phyloP scores from a whole-genome alignment of 164 flowering plant genomes.

The Macadamia tetraphylla region DNA sequence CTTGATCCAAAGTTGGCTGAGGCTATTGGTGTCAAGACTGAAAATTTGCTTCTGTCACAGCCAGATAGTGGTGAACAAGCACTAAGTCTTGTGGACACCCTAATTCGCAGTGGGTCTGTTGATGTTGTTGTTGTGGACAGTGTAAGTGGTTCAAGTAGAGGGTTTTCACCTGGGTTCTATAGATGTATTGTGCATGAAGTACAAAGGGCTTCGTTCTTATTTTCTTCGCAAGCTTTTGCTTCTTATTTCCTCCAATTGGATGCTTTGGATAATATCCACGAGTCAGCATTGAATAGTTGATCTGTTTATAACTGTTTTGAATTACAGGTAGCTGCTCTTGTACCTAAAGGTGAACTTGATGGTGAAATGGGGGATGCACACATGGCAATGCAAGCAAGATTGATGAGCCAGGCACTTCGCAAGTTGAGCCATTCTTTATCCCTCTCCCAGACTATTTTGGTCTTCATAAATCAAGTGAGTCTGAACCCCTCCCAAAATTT shows the following conservation, averaged over 20 bases:
- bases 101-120: conserved; percentile 87
- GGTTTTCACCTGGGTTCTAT: neutral
- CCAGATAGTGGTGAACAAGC: conserved; percentile 99
- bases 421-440: conserved; percentile 91
- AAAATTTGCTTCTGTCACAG: conserved; percentile 80
- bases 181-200: too few species aligned
- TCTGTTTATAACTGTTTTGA: neutral
- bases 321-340: conserved; percentile 91
- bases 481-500: neutral
- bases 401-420: conserved; percentile 98
- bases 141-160: conserved; percentile 41
- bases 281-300: neutral
- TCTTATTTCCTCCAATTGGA: too few species aligned
- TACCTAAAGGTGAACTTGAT: conserved; percentile 94
- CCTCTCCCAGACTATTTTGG: conserved; percentile 66
- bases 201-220: too few species aligned
- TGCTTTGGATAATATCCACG: neutral
- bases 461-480: conserved; percentile 89
- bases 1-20: conserved; percentile 83
- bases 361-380: conserved; percentile 99
- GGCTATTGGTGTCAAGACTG: conserved; percentile 82
- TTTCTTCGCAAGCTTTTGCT: too few species aligned
- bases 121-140: conserved; percentile 96
- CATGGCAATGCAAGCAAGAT: conserved; percentile 97
- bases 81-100: conserved; percentile 87